phyloP scores from a whole-genome alignment of 306 rosid genomes.

The Castanopsis chinensis region DNA sequence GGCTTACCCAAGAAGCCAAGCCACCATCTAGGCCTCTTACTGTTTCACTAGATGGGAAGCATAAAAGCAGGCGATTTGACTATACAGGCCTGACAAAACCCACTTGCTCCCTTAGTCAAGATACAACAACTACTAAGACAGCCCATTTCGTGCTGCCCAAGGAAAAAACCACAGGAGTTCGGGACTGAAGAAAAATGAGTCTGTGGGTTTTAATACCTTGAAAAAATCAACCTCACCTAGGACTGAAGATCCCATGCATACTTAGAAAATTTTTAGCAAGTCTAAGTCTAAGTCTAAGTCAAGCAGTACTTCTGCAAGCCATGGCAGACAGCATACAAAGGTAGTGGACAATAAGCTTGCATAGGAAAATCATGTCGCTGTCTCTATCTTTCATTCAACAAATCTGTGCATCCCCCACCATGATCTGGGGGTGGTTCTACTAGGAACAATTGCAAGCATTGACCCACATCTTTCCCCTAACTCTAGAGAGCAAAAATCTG shows the following conservation, averaged over 20 bases:
- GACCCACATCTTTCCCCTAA: too few relatives aligned
- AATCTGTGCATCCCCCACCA: too few relatives aligned
- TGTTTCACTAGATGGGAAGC: fast-evolving
- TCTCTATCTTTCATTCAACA: fast-evolving
- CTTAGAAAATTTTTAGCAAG: fast-evolving
- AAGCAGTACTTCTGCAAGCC: fast-evolving
- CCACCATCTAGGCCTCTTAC: fast-evolving
- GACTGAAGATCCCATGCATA: fast-evolving
- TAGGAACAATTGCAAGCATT: too few relatives aligned
- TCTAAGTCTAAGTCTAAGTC: too few relatives aligned
- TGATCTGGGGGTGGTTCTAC: too few relatives aligned
- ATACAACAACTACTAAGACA: too few relatives aligned
- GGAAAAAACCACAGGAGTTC: fast-evolving
- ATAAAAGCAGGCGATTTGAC: fast-evolving
- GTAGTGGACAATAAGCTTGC: too few relatives aligned
- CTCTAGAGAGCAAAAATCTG: fast-evolving
- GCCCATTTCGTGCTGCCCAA: too few relatives aligned
- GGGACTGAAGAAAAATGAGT: fast-evolving
- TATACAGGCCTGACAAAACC: fast-evolving
- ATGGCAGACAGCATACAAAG: fast-evolving
- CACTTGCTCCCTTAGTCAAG: fast-evolving
- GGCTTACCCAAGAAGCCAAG: fast-evolving
- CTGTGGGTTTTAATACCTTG: too few relatives aligned
- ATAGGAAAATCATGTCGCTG: too few relatives aligned
- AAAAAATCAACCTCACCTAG: too few relatives aligned